Conservation (phyloP, 148 eudicot species). For the Vaccinium corymbosum region DNA sequence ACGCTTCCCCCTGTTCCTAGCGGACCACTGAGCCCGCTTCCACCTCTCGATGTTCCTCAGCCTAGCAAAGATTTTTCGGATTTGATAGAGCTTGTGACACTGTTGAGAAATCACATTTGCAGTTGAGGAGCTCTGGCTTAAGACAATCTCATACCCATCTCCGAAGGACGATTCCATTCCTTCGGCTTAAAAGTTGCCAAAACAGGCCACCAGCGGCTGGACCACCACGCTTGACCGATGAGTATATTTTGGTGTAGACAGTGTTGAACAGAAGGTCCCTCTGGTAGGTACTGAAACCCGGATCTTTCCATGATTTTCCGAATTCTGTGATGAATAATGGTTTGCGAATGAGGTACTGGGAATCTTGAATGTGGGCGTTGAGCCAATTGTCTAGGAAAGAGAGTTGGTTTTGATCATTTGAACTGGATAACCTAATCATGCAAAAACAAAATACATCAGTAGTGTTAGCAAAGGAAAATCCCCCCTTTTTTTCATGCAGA, state of each 20-base stretch:
- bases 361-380: slow-evolving; percentile 61
- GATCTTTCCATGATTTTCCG: slow-evolving; percentile 75
- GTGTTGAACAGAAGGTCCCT: slow-evolving; percentile 49
- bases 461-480: neutral
- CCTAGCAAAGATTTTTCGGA: slow-evolving; percentile 56
- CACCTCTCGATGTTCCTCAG: slow-evolving; percentile 51
- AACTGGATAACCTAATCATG: slow-evolving; percentile 54
- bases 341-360: slow-evolving; percentile 55
- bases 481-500: neutral
- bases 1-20: slow-evolving; percentile 34
- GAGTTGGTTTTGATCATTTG: slow-evolving; percentile 52
- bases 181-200: slow-evolving; percentile 74
- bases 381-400: slow-evolving; percentile 74
- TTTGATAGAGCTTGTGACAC: slow-evolving; percentile 50
- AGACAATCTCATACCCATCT: slow-evolving; percentile 69
- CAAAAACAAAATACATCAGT: neutral
- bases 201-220: slow-evolving; percentile 74
- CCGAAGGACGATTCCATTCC: slow-evolving; percentile 54
- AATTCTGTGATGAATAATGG: slow-evolving; percentile 77
- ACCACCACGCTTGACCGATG: slow-evolving; percentile 74
- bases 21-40: slow-evolving; percentile 52
- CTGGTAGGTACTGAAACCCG: slow-evolving; percentile 50
- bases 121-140: slow-evolving; percentile 55
- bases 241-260: slow-evolving; percentile 57
- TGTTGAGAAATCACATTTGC: slow-evolving; percentile 63